phyloP scores from a whole-genome alignment of 2,329 filamentous ascomycete genomes.

The Xylariaceae sp. region DNA sequence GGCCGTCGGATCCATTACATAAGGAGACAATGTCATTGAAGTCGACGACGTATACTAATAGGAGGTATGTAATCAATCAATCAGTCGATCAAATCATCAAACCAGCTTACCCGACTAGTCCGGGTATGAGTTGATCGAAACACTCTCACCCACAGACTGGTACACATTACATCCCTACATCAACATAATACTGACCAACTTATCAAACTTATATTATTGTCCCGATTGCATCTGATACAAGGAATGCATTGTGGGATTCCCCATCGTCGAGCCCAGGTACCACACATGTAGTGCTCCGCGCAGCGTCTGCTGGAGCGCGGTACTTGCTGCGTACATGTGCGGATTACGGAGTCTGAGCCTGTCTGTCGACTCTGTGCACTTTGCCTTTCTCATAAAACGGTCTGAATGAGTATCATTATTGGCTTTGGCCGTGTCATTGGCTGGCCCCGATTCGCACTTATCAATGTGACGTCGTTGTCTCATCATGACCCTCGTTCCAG shows the following conservation, averaged over 20 bases:
- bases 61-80: too few relatives aligned
- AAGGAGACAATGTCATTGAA: not conserved
- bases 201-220: not conserved
- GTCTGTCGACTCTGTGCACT: not conserved
- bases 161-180: not conserved
- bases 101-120: too few relatives aligned
- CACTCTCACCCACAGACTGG: not conserved
- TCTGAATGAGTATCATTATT: constrained; percentile 1
- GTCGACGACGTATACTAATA: too few relatives aligned
- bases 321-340: not conserved
- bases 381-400: not conserved
- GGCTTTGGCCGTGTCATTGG: not conserved
- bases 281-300: too few relatives aligned
- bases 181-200: not conserved
- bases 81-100: too few relatives aligned
- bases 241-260: not conserved
- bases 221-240: not conserved
- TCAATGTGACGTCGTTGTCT: constrained; percentile 13
- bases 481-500: not conserved
- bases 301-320: not conserved
- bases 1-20: not conserved
- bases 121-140: not conserved
- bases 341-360: too few relatives aligned
- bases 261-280: not conserved
- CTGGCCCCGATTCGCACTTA: not conserved